These are phyloP conservation scores for Pyrus betulifolia DNA, from an alignment of 306 rosid genomes.

Conservation along the genomic window DNA sequence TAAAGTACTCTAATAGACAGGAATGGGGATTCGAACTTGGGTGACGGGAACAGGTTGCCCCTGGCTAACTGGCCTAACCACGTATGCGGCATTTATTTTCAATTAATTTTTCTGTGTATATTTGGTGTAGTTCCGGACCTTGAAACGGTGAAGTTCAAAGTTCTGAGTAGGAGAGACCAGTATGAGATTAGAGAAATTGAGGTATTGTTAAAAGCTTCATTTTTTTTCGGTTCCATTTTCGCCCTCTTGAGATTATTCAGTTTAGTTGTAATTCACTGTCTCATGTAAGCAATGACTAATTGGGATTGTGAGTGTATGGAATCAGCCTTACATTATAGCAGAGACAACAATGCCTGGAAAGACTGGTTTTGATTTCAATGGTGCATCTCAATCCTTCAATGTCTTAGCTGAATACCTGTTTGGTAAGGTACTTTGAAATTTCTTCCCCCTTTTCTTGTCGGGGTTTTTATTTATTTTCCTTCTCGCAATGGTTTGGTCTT, in stretches of 20 bases:
- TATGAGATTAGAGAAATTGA: slow-evolving; percentile 87
- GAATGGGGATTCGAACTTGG: too few species aligned
- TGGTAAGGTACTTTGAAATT: slow-evolving; percentile 70
- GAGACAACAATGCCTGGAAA: slow-evolving; percentile 91
- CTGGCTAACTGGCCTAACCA: too few species aligned
- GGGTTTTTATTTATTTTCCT: neutral
- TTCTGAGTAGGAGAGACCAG: slow-evolving; percentile 45
- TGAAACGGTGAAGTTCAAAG: slow-evolving; percentile 68
- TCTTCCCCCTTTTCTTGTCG: neutral
- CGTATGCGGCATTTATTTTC: neutral
- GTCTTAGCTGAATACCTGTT: slow-evolving; percentile 84
- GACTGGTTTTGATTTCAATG: slow-evolving; percentile 68
- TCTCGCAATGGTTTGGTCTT: neutral
- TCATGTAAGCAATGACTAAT: neutral
- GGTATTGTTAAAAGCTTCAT: slow-evolving; percentile 27
- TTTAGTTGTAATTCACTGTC: too few species aligned
- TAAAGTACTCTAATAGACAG: too few species aligned
- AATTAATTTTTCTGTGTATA: neutral
- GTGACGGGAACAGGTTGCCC: too few species aligned
- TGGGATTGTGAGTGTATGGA: slow-evolving; percentile 1
- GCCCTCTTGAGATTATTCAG: neutral
- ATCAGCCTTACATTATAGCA: slow-evolving; percentile 79
- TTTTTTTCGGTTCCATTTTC: neutral
- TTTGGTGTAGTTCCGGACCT: slow-evolving; percentile 75
- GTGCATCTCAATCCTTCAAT: slow-evolving; percentile 80